Conservation (phyloP, 176 grass and related monocot genomes). For the Oryza glaberrima region DNA sequence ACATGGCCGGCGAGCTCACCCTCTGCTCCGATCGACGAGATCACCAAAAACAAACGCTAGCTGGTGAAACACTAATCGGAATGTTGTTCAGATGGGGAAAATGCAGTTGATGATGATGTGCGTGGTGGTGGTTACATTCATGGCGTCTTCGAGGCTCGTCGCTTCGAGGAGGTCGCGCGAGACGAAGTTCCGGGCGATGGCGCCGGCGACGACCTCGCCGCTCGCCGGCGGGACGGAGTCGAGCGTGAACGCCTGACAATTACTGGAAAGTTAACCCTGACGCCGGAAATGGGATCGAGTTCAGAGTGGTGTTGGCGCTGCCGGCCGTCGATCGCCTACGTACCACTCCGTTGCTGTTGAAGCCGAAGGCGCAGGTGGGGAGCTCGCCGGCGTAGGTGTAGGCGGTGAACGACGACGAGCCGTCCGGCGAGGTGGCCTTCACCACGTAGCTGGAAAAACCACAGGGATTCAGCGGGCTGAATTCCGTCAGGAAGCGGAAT, state of each 20-base stretch:
- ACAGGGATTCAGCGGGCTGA: neutral
- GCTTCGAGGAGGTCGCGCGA: conserved; percentile 76
- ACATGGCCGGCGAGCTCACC: conserved; percentile 54
- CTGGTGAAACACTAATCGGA: neutral
- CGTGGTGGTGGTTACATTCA: conserved; percentile 33
- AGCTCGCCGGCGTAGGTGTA: conserved; percentile 87
- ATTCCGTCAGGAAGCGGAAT: neutral
- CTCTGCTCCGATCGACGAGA: conserved; percentile 25
- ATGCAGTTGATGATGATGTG: neutral
- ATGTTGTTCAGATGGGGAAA: too few relatives aligned
- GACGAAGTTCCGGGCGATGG: conserved; percentile 64
- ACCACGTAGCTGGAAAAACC: conserved; percentile 55
- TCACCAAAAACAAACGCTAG: neutral
- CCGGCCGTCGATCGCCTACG: too few relatives aligned
- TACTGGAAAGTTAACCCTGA: neutral
- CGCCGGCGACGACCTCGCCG: conserved; percentile 61
- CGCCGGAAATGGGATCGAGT: neutral
- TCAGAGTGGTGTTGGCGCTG: neutral
- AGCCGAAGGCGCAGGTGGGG: conserved; percentile 85
- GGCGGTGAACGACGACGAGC: conserved; percentile 65
- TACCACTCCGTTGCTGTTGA: conserved; percentile 85
- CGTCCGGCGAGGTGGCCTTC: conserved; percentile 53
- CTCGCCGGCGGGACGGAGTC: conserved; percentile 69
- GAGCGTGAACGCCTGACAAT: conserved; percentile 75
- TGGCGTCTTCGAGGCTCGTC: conserved; percentile 57